These are phyloP conservation scores for Piloderma croceum DNA, from an alignment of 768 basidiomycete genomes.

Conservation along the genomic window DNA sequence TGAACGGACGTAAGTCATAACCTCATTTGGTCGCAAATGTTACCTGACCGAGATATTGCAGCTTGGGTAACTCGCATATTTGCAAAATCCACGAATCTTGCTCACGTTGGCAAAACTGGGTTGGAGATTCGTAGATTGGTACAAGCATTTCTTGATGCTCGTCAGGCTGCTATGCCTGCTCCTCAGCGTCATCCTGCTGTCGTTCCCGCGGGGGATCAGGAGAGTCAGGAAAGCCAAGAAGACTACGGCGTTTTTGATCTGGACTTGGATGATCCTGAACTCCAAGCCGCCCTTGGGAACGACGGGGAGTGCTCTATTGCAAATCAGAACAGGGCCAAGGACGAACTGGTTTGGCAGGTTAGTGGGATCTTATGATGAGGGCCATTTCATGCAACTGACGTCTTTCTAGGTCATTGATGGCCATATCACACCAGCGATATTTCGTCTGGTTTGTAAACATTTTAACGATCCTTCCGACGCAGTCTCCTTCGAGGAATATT, in stretches of 20 bases:
- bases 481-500: constrained; percentile 15
- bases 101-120: constrained; percentile 36
- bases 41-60: constrained; percentile 24
- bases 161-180: constrained; percentile 43
- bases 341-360: constrained; percentile 48
- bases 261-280: constrained; percentile 55
- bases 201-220: constrained; percentile 21
- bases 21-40: constrained; percentile 8
- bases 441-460: constrained; percentile 47
- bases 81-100: constrained; percentile 39
- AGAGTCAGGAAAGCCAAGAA: constrained; percentile 73
- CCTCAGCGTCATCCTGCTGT: constrained; percentile 22
- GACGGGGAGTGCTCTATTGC: constrained; percentile 18
- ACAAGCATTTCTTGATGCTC: constrained; percentile 55
- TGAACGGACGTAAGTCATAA: constrained; percentile 45
- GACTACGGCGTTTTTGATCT: constrained; percentile 58
- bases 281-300: constrained; percentile 49
- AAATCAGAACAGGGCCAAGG: constrained; percentile 34
- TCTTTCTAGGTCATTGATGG: constrained; percentile 41
- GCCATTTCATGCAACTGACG: constrained; percentile 2
- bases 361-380: constrained; percentile 10
- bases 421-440: constrained; percentile 48
- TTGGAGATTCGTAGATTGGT: constrained; percentile 54
- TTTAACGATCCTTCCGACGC: constrained; percentile 29
- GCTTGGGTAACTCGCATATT: constrained; percentile 56